A percentile compares a stretch with the other conserved stretches of the same genome.
These are phyloP conservation scores for Ophiocordyceps camponoti-saundersi DNA, from an alignment of 2,329 filamentous ascomycete genomes.

Conservation along the genomic window DNA sequence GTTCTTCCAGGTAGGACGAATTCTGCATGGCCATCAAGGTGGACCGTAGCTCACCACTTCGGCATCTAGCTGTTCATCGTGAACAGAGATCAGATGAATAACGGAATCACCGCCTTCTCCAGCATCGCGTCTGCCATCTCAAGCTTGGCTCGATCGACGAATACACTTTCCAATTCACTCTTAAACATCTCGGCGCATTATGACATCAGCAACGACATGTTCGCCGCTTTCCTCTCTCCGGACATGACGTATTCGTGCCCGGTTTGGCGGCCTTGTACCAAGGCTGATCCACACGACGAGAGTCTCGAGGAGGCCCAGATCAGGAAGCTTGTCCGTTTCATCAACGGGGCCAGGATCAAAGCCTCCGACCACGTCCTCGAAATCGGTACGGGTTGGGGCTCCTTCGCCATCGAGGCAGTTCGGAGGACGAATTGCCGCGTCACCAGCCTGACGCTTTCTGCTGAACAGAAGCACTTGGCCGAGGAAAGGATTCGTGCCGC, in stretches of 20 bases:
- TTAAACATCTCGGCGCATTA: constrained; percentile 59
- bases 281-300: constrained; percentile 20
- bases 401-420: constrained; percentile 54
- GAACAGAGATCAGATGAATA: constrained; percentile 46
- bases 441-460: constrained; percentile 50
- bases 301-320: constrained; percentile 48
- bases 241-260: constrained; percentile 66
- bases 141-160: constrained; percentile 37
- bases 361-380: constrained; percentile 52
- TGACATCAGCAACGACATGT: constrained; percentile 63
- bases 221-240: constrained; percentile 53
- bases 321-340: constrained; percentile 48
- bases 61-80: constrained; percentile 52
- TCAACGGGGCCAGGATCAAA: constrained; percentile 47
- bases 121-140: constrained; percentile 39
- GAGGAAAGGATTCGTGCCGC: constrained; percentile 46
- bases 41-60: not conserved
- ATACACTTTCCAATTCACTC: constrained; percentile 38
- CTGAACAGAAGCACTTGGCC: constrained; percentile 51
- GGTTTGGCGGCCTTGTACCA: constrained; percentile 30
- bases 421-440: constrained; percentile 48
- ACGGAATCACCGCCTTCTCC: constrained; percentile 46
- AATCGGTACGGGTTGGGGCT: constrained; percentile 63
- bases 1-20: constrained; percentile 41
- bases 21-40: not conserved